Evolutionary conservation across 257 asterid species (phyloP).

Genomic region (Gynochthodes officinalis): DNA sequence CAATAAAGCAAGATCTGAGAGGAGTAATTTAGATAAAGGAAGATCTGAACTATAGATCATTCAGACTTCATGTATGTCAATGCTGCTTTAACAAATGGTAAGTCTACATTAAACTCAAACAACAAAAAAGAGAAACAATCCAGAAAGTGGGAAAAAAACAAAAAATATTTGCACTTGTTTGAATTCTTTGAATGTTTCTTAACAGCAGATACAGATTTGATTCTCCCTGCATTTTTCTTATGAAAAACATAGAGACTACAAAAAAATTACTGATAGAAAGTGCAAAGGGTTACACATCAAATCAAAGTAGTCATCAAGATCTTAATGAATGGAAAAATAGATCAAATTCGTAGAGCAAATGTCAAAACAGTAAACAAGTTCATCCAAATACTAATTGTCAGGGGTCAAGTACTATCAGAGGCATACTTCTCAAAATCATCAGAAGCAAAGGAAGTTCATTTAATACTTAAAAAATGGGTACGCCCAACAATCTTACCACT

Average conservation of each 20-base stretch:
- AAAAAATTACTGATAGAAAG: not conserved
- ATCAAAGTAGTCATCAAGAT: not conserved
- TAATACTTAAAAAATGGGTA: not conserved
- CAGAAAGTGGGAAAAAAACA: not conserved
- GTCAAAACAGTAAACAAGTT: not conserved
- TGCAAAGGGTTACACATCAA: not conserved
- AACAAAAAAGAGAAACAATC: not conserved
- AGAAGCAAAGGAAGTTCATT: not conserved
- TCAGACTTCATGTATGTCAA: not conserved
- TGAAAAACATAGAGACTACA: not conserved
- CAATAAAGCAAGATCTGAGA: not conserved
- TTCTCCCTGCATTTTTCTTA: not conserved
- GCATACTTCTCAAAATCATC: not conserved
- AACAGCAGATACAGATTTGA: not conserved
- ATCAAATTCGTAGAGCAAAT: not conserved
- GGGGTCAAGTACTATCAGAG: not conserved
- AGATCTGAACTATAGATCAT: not conserved
- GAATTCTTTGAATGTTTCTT: not conserved
- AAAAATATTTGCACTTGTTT: not conserved
- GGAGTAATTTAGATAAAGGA: not conserved
- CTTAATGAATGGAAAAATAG: not conserved
- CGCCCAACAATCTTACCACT: constrained; percentile 41
- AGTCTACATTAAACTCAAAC: not conserved
- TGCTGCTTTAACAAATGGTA: not conserved
- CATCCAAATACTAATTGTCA: not conserved